Percentiles rank a stretch among this genome's conserved stretches.
Evolutionary conservation across 345 rosid species (phyloP).

Genomic region (Rhodamnia rubescens): DNA sequence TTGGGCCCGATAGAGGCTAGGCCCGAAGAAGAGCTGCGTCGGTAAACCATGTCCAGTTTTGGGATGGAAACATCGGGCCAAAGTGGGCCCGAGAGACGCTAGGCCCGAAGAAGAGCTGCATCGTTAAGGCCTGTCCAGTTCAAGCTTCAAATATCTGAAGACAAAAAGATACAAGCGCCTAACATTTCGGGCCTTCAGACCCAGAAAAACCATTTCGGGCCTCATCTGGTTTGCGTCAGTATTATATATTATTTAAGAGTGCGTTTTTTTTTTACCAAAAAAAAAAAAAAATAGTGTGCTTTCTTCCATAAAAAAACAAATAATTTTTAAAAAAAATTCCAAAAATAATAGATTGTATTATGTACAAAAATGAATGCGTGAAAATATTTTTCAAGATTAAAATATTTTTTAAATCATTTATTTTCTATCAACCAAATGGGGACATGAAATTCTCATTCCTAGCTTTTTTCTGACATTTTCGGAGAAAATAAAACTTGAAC

Average conservation of each 20-base stretch:
- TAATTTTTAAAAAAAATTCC: neutral
- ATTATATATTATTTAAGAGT: neutral
- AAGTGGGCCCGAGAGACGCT: rapidly evolving
- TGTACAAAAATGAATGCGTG: rapidly evolving
- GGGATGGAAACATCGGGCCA: neutral
- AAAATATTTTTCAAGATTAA: neutral
- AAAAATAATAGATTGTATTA: rapidly evolving
- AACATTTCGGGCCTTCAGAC: no score
- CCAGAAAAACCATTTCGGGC: no score
- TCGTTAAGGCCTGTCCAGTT: neutral
- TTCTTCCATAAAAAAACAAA: neutral
- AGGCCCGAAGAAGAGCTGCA: neutral
- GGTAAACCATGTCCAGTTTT: neutral
- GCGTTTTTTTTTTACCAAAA: neutral
- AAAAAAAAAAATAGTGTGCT: no score
- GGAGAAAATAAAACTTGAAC: neutral
- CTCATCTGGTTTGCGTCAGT: neutral
- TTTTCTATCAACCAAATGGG: neutral
- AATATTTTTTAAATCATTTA: neutral
- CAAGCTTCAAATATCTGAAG: neutral
- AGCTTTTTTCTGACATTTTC: neutral
- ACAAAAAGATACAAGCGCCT: neutral
- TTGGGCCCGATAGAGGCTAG: neutral
- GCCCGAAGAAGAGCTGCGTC: neutral
- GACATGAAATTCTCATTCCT: neutral